Evolutionary conservation across 805 yeast species (phyloP).

Genomic region (Ogataea chonburiensis): DNA sequence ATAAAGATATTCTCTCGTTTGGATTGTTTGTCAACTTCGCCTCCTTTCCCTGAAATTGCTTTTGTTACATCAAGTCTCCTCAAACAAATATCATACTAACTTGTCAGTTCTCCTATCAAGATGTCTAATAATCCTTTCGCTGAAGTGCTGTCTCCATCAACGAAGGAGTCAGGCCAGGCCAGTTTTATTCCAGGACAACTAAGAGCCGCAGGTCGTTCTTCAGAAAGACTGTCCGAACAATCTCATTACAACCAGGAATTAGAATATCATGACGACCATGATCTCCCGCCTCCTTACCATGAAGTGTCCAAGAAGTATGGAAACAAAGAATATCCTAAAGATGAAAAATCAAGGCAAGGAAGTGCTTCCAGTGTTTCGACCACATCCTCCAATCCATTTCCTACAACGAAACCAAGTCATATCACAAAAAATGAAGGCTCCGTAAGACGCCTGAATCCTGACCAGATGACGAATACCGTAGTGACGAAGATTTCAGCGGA

Average conservation of each 20-base stretch:
- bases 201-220: constrained; percentile 31
- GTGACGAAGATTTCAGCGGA: constrained; percentile 30
- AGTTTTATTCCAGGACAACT: constrained; percentile 32
- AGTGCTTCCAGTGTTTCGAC: constrained; percentile 15
- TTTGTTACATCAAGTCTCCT: too few relatives aligned
- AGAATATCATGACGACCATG: constrained; percentile 27
- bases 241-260: constrained; percentile 27
- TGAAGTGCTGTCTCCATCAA: constrained; percentile 42
- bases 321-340: constrained; percentile 51
- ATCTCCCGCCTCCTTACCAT: constrained; percentile 64
- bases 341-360: constrained; percentile 38
- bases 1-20: too few relatives aligned
- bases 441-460: constrained; percentile 24
- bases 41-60: too few relatives aligned
- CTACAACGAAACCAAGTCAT: constrained; percentile 8
- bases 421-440: constrained; percentile 21
- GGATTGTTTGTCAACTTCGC: too few relatives aligned
- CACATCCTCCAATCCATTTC: constrained; percentile 30
- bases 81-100: too few relatives aligned
- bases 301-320: constrained; percentile 53
- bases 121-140: constrained; percentile 54
- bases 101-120: constrained; percentile 15
- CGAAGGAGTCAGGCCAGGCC: constrained; percentile 30
- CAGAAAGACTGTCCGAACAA: background rate
- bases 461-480: constrained; percentile 24